Evolutionary conservation across 1,284 basidiomycete species (phyloP).

Genomic region (Puccinia coronata): DNA sequence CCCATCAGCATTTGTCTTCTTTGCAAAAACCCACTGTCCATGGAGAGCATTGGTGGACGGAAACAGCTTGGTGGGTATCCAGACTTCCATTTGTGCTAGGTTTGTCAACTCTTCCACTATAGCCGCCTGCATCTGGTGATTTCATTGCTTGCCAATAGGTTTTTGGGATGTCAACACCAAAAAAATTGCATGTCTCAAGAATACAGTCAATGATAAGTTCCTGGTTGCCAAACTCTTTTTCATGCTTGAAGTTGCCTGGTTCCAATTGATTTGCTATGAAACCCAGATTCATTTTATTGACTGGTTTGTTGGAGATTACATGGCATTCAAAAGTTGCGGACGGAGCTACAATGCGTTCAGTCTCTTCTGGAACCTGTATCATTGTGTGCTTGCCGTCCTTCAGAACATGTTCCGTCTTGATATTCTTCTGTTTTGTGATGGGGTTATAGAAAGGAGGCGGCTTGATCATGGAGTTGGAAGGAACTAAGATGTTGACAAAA

Average conservation of each 20-base stretch:
- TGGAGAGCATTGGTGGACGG: not conserved
- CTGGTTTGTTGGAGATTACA: no score
- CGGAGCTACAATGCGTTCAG: not conserved
- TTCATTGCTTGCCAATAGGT: not conserved
- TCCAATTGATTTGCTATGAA: not conserved
- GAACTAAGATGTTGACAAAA: no score
- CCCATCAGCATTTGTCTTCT: not conserved
- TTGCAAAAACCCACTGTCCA: not conserved
- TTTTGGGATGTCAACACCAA: not conserved
- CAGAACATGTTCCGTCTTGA: no score
- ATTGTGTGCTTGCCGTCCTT: no score
- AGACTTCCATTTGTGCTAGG: conserved; percentile 8
- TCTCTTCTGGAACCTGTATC: no score
- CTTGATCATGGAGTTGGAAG: no score
- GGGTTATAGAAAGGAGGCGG: no score
- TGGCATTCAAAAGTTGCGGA: no score
- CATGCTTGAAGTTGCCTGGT: not conserved
- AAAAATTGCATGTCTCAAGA: not conserved
- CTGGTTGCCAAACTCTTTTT: not conserved
- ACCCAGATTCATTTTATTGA: not conserved
- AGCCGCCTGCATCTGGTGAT: not conserved
- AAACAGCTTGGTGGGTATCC: not conserved
- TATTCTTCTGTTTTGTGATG: no score
- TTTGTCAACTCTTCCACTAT: not conserved
- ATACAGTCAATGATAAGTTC: not conserved